Conservation (phyloP, 345 rosid genomes). For the Gynandropsis gynandra region DNA sequence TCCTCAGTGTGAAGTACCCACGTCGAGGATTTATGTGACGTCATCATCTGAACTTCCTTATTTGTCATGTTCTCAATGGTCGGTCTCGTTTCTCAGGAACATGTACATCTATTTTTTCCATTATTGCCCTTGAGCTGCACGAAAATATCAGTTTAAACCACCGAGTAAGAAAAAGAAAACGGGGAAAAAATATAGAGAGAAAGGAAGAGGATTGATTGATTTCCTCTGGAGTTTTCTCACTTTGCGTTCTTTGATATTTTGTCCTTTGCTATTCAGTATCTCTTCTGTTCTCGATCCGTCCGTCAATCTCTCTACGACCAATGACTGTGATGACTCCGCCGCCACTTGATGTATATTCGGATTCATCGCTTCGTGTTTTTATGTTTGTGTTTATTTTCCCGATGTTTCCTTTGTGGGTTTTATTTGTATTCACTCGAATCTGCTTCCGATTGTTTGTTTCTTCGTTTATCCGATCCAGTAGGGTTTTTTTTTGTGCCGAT, state of each 20-base stretch:
- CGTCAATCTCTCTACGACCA: slow-evolving; percentile 22
- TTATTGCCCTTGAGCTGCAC: slow-evolving; percentile 5
- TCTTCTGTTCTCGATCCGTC: slow-evolving; percentile 35
- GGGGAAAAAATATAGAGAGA: slow-evolving; percentile 28
- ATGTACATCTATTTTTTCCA: slow-evolving; percentile 20
- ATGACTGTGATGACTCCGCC: slow-evolving; percentile 89
- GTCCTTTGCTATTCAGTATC: slow-evolving; percentile 11
- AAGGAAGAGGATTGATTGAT: slow-evolving; percentile 14
- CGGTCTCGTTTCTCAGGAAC: slow-evolving; percentile 11
- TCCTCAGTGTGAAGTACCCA: no score
- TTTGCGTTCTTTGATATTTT: slow-evolving; percentile 12
- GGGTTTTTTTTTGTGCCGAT: slow-evolving; percentile 23
- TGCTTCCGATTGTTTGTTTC: slow-evolving; percentile 8
- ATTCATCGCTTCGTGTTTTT: slow-evolving; percentile 4
- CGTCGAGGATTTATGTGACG: no score
- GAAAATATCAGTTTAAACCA: slow-evolving; percentile 30
- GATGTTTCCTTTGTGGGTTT: slow-evolving; percentile 17
- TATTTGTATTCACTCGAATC: neutral
- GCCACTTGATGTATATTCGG: slow-evolving; percentile 56
- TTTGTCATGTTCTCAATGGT: slow-evolving; percentile 33
- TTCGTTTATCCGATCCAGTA: slow-evolving; percentile 19
- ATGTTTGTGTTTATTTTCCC: slow-evolving; percentile 18
- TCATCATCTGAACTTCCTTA: neutral
- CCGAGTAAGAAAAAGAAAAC: slow-evolving; percentile 9
- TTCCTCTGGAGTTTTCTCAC: slow-evolving; percentile 28